These are phyloP conservation scores for Colletotrichum sojae DNA, from an alignment of 2,329 filamentous ascomycete species.

Conservation along the genomic window DNA sequence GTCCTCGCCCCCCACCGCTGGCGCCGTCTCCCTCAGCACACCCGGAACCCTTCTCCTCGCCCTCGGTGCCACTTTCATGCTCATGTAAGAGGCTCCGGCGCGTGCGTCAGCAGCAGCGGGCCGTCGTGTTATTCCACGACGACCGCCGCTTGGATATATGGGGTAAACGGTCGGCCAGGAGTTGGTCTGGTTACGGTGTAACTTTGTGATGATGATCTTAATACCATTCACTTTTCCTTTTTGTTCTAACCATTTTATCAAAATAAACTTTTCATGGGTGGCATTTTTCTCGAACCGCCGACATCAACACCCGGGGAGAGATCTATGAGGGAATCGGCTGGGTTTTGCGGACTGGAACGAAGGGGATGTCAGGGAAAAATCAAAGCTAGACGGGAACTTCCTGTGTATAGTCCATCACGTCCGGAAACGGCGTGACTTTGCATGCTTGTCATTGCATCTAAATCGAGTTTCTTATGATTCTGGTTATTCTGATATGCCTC, in stretches of 20 bases:
- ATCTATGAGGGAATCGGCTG: background rate
- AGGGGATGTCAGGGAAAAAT: conserved; percentile 1
- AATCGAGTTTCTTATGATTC: conserved; percentile 36
- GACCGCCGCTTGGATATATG: background rate
- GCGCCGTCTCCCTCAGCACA: conserved; percentile 52
- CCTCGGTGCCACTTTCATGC: conserved; percentile 59
- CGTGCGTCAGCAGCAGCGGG: background rate
- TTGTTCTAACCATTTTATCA: conserved; percentile 1
- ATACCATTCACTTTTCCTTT: conserved; percentile 39
- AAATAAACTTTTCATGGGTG: conserved; percentile 9
- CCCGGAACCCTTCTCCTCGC: conserved; percentile 60
- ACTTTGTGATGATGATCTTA: conserved; percentile 36
- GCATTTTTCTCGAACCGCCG: conserved; percentile 2
- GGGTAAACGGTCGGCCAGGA: conserved; percentile 7
- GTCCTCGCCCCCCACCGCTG: conserved; percentile 38
- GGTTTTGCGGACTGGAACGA: background rate
- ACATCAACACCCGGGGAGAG: background rate
- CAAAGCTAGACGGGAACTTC: conserved; percentile 25
- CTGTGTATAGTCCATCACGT: conserved; percentile 21
- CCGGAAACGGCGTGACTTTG: conserved; percentile 21
- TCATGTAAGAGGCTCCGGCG: conserved; percentile 48
- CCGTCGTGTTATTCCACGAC: conserved; percentile 1
- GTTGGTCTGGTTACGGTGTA: conserved; percentile 33
- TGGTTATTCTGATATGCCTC: background rate
- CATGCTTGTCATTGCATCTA: conserved; percentile 24